Conservation (phyloP, 345 rosid species). For the Eucalyptus tenuipes region DNA sequence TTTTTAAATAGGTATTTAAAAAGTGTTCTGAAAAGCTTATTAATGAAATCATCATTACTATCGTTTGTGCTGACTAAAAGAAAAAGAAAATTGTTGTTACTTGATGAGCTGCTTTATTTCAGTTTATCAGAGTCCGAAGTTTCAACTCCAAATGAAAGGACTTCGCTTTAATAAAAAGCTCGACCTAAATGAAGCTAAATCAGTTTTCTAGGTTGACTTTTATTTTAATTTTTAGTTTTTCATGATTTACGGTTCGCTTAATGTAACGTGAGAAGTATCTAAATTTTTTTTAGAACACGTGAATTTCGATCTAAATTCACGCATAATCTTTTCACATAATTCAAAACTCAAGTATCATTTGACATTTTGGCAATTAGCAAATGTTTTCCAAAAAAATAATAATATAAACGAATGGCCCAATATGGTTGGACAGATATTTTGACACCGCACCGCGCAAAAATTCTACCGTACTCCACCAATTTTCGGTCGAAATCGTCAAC, state of each 20-base stretch:
- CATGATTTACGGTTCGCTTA: neutral
- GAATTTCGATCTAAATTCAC: neutral
- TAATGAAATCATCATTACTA: neutral
- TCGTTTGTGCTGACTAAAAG: neutral
- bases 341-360: neutral
- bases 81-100: fast-evolving
- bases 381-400: neutral
- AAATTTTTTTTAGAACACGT: fast-evolving
- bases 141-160: neutral
- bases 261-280: neutral
- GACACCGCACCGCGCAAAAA: neutral
- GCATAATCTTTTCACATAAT: neutral
- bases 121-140: neutral
- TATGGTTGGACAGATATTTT: neutral
- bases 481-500: neutral
- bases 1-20: neutral
- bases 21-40: fast-evolving
- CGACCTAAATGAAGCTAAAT: neutral
- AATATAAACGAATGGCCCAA: neutral
- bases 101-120: neutral
- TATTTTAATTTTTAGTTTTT: neutral
- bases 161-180: neutral
- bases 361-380: neutral
- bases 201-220: neutral
- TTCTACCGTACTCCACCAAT: neutral